Evolutionary conservation across 2,329 filamentous ascomycete species (phyloP).

Genomic region (Fusarium aywerte): DNA sequence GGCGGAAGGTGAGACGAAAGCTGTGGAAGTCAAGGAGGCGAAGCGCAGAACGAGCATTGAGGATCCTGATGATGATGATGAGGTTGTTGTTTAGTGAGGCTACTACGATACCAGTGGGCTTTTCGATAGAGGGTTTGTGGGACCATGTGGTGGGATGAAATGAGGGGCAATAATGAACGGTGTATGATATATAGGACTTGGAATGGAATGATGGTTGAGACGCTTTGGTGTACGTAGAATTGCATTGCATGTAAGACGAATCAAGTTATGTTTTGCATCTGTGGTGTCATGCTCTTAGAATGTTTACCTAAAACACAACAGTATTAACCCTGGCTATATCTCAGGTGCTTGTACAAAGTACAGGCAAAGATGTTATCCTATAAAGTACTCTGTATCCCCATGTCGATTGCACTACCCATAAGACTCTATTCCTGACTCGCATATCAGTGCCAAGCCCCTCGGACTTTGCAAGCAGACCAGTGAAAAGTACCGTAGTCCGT

Average conservation of each 20-base stretch:
- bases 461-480: not conserved
- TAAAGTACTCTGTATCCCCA: not conserved
- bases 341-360: not conserved
- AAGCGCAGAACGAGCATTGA: constrained; percentile 67
- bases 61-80: constrained; percentile 67
- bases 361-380: not conserved
- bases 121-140: constrained; percentile 5
- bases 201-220: not conserved
- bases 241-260: constrained; percentile 21
- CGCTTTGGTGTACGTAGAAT: constrained; percentile 29
- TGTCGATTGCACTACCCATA: too few species aligned
- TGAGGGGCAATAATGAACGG: constrained; percentile 26
- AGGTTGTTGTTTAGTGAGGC: constrained; percentile 53
- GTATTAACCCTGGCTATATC: not conserved
- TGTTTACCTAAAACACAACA: not conserved
- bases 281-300: not conserved
- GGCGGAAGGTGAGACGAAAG: constrained; percentile 50
- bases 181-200: constrained; percentile 29
- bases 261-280: not conserved
- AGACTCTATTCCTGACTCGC: not conserved
- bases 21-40: constrained; percentile 65
- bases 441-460: not conserved
- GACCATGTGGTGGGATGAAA: not conserved
- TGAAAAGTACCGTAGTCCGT: constrained; percentile 24
- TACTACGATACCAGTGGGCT: constrained; percentile 36